These are phyloP conservation scores for Rutidosis leptorrhynchoides DNA, from an alignment of 129 eudicot genomes.

Conservation along the genomic window DNA sequence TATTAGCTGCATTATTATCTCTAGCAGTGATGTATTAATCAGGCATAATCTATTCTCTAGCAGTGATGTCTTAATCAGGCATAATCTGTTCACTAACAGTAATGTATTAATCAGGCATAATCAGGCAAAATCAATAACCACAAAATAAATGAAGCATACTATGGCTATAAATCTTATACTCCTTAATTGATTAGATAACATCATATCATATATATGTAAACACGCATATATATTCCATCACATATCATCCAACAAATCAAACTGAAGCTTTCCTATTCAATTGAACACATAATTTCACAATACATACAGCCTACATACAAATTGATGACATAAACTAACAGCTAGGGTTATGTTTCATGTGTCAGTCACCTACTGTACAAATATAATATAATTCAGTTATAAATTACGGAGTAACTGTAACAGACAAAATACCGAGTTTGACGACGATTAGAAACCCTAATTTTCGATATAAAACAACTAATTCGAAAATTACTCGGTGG, in stretches of 20 bases:
- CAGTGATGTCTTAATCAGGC: not conserved
- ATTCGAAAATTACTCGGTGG: constrained; percentile 21
- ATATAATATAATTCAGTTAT: not conserved
- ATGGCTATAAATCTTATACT: not conserved
- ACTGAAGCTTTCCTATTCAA: no score
- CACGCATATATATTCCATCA: no score
- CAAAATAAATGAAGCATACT: no score
- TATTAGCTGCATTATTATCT: not conserved
- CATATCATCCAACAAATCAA: no score
- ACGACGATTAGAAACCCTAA: constrained; percentile 20
- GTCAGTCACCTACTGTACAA: not conserved
- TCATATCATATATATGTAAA: no score
- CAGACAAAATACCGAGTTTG: not conserved
- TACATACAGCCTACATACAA: not conserved
- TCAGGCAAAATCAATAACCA: not conserved
- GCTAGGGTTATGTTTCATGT: not conserved
- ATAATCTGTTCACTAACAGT: not conserved
- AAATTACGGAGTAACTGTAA: not conserved
- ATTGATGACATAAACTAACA: not conserved
- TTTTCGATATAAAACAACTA: constrained; percentile 8
- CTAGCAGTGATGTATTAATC: not conserved
- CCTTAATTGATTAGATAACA: no score
- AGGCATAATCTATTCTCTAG: not conserved
- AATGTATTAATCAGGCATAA: not conserved
- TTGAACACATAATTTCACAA: not conserved